Conservation (phyloP, 202 grass and related monocot genomes). For the Carex sylvatica region DNA sequence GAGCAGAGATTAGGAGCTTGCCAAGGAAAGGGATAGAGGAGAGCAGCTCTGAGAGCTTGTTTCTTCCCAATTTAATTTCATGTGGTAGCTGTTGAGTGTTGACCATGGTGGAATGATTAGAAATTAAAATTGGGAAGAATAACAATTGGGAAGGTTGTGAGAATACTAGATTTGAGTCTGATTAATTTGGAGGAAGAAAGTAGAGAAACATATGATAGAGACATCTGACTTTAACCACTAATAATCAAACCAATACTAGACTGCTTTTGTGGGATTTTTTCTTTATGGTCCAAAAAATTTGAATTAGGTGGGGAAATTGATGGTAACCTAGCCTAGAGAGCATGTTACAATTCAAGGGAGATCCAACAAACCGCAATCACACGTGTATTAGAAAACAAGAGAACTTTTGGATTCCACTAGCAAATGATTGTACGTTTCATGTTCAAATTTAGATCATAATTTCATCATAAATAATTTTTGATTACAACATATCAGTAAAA, state of each 20-base stretch:
- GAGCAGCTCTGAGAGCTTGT: slow-evolving; percentile 34
- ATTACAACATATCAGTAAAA: not conserved
- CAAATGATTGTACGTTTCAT: not conserved
- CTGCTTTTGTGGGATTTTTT: not conserved
- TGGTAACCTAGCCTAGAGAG: not conserved
- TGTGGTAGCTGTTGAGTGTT: slow-evolving; percentile 4
- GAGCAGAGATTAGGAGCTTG: slow-evolving; percentile 31
- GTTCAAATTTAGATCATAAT: not conserved
- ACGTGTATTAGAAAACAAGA: not conserved
- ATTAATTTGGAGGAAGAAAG: not conserved
- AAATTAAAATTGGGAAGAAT: slow-evolving; percentile 2
- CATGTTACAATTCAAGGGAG: not conserved
- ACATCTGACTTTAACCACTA: slow-evolving; percentile 20
- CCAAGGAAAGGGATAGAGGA: slow-evolving; percentile 5
- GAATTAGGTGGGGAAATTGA: slow-evolving; percentile 1
- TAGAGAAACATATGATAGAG: not conserved
- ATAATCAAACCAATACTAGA: slow-evolving; percentile 4
- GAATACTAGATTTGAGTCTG: not conserved
- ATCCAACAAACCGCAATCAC: slow-evolving; percentile 7
- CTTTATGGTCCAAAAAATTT: not conserved
- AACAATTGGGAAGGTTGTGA: not conserved
- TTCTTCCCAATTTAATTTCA: slow-evolving; percentile 42
- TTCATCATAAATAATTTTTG: not conserved
- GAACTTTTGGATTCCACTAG: not conserved
- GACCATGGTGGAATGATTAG: not conserved